A percentile compares a stretch with the other conserved stretches of the same genome.
Evolutionary conservation across 2,329 filamentous ascomycete species (phyloP).

Genomic region (Stemphylium vesicarium): DNA sequence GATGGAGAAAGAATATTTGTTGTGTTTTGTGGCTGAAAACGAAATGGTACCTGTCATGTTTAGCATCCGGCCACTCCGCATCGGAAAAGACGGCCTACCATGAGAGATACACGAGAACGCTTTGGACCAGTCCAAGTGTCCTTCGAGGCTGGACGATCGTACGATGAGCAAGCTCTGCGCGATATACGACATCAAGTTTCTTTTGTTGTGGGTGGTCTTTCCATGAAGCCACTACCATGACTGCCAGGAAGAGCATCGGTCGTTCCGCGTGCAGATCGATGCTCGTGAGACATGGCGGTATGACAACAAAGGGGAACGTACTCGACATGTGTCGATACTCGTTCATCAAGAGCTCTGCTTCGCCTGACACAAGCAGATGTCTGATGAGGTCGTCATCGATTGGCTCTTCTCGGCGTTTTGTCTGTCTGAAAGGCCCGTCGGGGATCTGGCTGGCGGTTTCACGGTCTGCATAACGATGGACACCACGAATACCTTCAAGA

Average conservation of each 20-base stretch:
- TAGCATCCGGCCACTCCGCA: not conserved
- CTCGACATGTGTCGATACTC: conserved; percentile 27
- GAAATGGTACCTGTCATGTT: conserved; percentile 40
- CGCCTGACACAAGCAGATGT: conserved; percentile 25
- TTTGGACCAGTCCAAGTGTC: conserved; percentile 41
- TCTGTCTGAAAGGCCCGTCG: conserved; percentile 22
- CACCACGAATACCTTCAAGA: conserved; percentile 32
- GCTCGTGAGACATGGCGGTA: conserved; percentile 21
- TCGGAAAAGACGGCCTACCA: conserved; percentile 26
- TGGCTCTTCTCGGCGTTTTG: conserved; percentile 25
- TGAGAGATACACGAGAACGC: conserved; percentile 42
- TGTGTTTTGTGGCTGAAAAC: conserved; percentile 46
- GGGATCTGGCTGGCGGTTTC: conserved; percentile 18
- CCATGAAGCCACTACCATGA: conserved; percentile 39
- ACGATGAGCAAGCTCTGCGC: conserved; percentile 41
- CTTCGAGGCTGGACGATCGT: conserved; percentile 39
- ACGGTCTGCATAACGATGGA: conserved; percentile 33
- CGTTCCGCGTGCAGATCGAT: conserved; percentile 28
- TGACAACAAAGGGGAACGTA: conserved; percentile 41
- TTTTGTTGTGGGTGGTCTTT: conserved; percentile 35
- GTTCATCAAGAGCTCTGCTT: conserved; percentile 35
- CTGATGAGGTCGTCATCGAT: conserved; percentile 31
- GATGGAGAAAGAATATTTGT: conserved; percentile 42
- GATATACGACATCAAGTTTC: conserved; percentile 35
- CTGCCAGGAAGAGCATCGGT: conserved; percentile 43